phyloP scores from a whole-genome alignment of 257 asterid genomes.

The Przewalskia tangutica region DNA sequence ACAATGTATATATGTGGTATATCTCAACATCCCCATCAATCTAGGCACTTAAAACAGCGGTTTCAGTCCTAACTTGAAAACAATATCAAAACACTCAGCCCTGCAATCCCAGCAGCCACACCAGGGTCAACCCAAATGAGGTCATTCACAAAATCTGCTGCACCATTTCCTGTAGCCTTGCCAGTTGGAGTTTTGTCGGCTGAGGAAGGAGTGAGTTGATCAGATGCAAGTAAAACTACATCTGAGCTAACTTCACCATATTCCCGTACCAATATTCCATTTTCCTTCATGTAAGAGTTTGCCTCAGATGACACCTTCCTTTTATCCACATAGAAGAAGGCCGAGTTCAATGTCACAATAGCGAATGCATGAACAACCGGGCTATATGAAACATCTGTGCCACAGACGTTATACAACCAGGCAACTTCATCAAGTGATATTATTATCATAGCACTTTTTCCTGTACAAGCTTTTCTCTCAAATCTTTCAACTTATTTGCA shows the following conservation, averaged over 20 bases:
- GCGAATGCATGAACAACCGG: constrained; percentile 96
- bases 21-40: too few relatives aligned
- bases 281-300: constrained; percentile 49
- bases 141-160: constrained; percentile 26
- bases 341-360: constrained; percentile 56
- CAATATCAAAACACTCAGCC: too few relatives aligned
- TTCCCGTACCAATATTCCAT: constrained; percentile 61
- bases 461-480: constrained; percentile 63
- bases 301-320: constrained; percentile 73
- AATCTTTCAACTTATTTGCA: constrained; percentile 65
- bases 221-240: constrained; percentile 58
- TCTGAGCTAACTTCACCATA: constrained; percentile 65
- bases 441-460: constrained; percentile 67
- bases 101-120: too few relatives aligned
- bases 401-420: constrained; percentile 87
- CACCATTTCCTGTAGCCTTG: constrained; percentile 15
- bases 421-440: constrained; percentile 88
- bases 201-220: constrained; percentile 41
- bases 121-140: constrained; percentile 84
- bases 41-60: too few relatives aligned
- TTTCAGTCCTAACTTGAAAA: too few relatives aligned
- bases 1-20: too few relatives aligned
- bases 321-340: constrained; percentile 83
- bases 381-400: constrained; percentile 72
- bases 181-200: constrained; percentile 9